Conservation (phyloP, 305 asterid species). For the Fraxinus sp. region DNA sequence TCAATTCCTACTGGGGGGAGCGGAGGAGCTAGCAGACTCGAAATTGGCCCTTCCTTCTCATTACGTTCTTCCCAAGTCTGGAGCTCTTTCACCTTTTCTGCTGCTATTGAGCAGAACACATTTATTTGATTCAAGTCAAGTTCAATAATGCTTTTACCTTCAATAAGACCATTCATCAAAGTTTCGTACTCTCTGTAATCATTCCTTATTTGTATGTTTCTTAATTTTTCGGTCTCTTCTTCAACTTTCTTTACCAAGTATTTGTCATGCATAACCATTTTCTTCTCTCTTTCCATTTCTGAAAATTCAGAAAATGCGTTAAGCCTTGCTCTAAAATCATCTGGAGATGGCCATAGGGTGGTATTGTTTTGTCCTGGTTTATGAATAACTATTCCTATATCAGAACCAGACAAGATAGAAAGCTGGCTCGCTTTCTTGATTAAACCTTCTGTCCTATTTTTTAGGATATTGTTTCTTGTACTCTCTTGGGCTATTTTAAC, state of each 20-base stretch:
- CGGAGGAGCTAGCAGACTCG: neutral
- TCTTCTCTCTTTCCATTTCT: slow-evolving; percentile 1
- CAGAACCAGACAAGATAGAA: slow-evolving; percentile 29
- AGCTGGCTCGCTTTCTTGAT: slow-evolving; percentile 19
- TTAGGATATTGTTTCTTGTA: slow-evolving; percentile 9
- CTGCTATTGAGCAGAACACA: neutral
- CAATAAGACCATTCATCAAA: neutral
- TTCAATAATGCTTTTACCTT: neutral
- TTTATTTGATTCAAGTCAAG: neutral
- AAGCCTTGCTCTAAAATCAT: neutral
- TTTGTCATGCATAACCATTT: slow-evolving; percentile 17
- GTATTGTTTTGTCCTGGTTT: slow-evolving; percentile 13
- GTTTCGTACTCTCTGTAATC: neutral
- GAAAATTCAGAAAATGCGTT: slow-evolving; percentile 11
- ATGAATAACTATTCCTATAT: slow-evolving; percentile 21
- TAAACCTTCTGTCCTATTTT: slow-evolving; percentile 11
- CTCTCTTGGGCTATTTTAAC: neutral
- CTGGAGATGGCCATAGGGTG: slow-evolving; percentile 24
- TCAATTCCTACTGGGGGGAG: neutral
- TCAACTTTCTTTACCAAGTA: slow-evolving; percentile 11
- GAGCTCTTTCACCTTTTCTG: neutral
- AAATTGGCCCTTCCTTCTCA: neutral
- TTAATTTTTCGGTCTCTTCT: neutral
- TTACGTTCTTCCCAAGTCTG: neutral
- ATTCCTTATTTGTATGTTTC: neutral